Evolutionary conservation across 2,329 filamentous ascomycete genomes (phyloP).

Genomic region (Conoideocrella luteorostrata): DNA sequence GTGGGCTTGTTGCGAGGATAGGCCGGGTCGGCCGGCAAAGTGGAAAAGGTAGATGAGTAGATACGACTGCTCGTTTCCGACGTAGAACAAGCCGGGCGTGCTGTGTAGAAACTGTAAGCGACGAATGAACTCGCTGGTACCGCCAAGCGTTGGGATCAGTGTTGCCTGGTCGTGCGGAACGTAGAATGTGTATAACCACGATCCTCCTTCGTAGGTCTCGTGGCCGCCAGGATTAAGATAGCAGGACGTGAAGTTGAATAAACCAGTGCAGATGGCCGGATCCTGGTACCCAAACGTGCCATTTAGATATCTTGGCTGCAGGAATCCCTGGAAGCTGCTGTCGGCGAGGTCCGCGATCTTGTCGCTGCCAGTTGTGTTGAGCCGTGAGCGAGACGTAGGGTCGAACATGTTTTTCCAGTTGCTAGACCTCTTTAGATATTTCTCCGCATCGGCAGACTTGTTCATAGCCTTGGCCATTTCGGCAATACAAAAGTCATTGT

Average conservation of each 20-base stretch:
- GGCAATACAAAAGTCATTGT: slow-evolving; percentile 69
- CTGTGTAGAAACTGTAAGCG: slow-evolving; percentile 61
- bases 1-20: slow-evolving; percentile 48
- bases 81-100: slow-evolving; percentile 55
- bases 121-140: slow-evolving; percentile 46
- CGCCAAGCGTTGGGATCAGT: slow-evolving; percentile 52
- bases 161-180: slow-evolving; percentile 40
- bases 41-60: slow-evolving; percentile 52
- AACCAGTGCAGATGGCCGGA: slow-evolving; percentile 34
- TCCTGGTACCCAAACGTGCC: slow-evolving; percentile 63
- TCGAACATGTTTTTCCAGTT: slow-evolving; percentile 68
- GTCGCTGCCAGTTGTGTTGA: slow-evolving; percentile 6
- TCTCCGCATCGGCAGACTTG: slow-evolving; percentile 43
- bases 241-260: slow-evolving; percentile 39
- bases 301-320: slow-evolving; percentile 61
- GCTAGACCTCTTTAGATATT: slow-evolving; percentile 53
- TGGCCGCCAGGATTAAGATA: slow-evolving; percentile 20
- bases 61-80: slow-evolving; percentile 57
- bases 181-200: slow-evolving; percentile 66
- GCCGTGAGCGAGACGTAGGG: slow-evolving; percentile 13
- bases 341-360: neutral
- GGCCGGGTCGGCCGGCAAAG: slow-evolving; percentile 58
- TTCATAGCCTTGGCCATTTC: slow-evolving; percentile 54
- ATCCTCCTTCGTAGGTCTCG: slow-evolving; percentile 60
- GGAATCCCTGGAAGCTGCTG: slow-evolving; percentile 47